Percentiles rank a stretch among this genome's conserved stretches.
Conservation (phyloP, 768 basidiomycete species). For the Lactarius tabidus region DNA sequence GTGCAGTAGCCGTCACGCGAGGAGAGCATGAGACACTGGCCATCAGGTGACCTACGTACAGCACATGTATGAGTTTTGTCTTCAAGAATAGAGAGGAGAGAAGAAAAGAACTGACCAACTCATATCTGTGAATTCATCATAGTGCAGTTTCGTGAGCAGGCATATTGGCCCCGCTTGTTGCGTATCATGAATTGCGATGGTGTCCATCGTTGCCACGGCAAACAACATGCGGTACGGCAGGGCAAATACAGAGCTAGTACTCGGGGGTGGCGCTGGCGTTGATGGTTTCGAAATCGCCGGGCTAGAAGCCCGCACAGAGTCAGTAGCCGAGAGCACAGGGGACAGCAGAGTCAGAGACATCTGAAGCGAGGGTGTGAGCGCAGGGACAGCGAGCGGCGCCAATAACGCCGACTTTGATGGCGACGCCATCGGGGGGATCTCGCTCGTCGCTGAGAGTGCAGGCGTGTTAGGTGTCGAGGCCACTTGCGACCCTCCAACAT, state of each 20-base stretch:
- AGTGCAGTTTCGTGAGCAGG: slow-evolving; percentile 90
- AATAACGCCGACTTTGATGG: slow-evolving; percentile 25
- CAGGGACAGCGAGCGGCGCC: slow-evolving; percentile 23
- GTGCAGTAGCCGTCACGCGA: slow-evolving; percentile 98
- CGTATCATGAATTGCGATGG: slow-evolving; percentile 92
- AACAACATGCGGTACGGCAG: slow-evolving; percentile 93
- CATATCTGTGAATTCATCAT: slow-evolving; percentile 96
- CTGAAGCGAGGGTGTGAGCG: slow-evolving; percentile 7
- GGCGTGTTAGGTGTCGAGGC: slow-evolving; percentile 12
- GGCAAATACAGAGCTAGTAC: slow-evolving; percentile 70
- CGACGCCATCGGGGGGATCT: slow-evolving; percentile 23
- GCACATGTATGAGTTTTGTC: not conserved
- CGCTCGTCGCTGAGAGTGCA: slow-evolving; percentile 20
- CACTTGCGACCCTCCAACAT: slow-evolving; percentile 33
- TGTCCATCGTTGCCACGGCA: slow-evolving; percentile 95
- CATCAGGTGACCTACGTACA: slow-evolving; percentile 88
- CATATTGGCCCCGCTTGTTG: slow-evolving; percentile 93
- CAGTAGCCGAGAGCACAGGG: slow-evolving; percentile 51
- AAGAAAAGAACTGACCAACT: slow-evolving; percentile 64
- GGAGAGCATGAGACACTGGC: slow-evolving; percentile 86
- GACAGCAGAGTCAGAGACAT: slow-evolving; percentile 36
- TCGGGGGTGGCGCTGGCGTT: slow-evolving; percentile 47
- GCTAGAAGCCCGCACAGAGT: slow-evolving; percentile 35
- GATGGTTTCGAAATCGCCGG: slow-evolving; percentile 36
- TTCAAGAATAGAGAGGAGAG: not conserved